Evolutionary conservation across 2,329 filamentous ascomycete genomes (phyloP).

Genomic region (Alternaria gaisen): DNA sequence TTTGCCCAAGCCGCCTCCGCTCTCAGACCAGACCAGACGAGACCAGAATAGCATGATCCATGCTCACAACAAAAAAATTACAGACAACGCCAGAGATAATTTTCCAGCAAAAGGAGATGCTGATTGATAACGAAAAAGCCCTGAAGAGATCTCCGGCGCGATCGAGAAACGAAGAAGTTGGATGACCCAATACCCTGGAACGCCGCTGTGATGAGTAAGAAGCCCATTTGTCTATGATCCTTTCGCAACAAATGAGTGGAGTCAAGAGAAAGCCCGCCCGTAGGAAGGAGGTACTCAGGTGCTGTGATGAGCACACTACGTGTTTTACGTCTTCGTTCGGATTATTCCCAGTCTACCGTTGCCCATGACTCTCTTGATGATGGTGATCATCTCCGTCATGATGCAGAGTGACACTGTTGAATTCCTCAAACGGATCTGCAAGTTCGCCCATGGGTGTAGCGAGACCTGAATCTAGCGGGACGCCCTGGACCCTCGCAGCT

Average conservation of each 20-base stretch:
- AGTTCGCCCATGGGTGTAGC: constrained; percentile 84
- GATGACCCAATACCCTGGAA: constrained; percentile 22
- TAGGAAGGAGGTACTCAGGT: constrained; percentile 26
- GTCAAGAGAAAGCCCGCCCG: constrained; percentile 29
- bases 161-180: constrained; percentile 9
- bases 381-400: constrained; percentile 86
- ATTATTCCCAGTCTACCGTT: constrained; percentile 26
- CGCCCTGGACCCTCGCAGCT: constrained; percentile 70
- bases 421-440: constrained; percentile 94
- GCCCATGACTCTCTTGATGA: constrained; percentile 32
- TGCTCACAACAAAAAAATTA: constrained; percentile 7
- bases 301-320: constrained; percentile 6
- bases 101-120: constrained; percentile 18
- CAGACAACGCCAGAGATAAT: constrained; percentile 24
- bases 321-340: neutral
- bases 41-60: neutral
- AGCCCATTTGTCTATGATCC: constrained; percentile 29
- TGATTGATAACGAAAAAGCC: constrained; percentile 1
- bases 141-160: constrained; percentile 3
- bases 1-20: constrained; percentile 14
- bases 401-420: constrained; percentile 97
- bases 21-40: neutral
- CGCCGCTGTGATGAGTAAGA: constrained; percentile 30
- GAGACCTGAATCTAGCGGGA: constrained; percentile 85
- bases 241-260: constrained; percentile 41